Evolutionary conservation across 768 basidiomycete genomes (phyloP).

Genomic region (Amanita pallidorosea): DNA sequence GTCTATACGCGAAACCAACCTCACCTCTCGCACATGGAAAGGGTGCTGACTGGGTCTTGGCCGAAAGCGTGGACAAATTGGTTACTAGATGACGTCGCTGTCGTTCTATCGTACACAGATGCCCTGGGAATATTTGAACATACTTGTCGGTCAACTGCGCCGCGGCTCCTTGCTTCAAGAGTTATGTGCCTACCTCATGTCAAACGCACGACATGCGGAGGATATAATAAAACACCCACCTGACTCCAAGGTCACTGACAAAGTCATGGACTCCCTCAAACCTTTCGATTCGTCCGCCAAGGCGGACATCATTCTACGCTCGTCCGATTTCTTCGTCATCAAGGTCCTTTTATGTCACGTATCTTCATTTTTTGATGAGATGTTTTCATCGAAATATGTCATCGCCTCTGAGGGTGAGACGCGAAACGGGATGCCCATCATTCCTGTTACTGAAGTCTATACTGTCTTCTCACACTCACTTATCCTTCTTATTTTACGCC

Average conservation of each 20-base stretch:
- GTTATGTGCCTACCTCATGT: neutral
- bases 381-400: conserved; percentile 14
- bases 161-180: neutral
- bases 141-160: neutral
- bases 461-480: conserved; percentile 1
- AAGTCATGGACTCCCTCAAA: neutral
- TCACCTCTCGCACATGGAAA: neutral
- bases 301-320: conserved; percentile 15
- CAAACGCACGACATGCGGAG: neutral
- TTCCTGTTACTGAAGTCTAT: conserved; percentile 8
- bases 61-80: conserved; percentile 18
- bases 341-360: conserved; percentile 16
- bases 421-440: conserved; percentile 3
- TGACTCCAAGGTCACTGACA: neutral
- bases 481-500: neutral
- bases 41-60: conserved; percentile 7
- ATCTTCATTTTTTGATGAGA: conserved; percentile 20
- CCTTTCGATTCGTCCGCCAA: conserved; percentile 3
- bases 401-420: neutral
- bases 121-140: neutral
- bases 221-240: neutral
- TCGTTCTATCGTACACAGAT: neutral
- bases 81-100: conserved; percentile 20
- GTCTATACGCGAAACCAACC: neutral
- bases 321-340: conserved; percentile 16